Evolutionary conservation across 164 flowering plant species (phyloP).

Genomic region (Aristolochia fimbriata): DNA sequence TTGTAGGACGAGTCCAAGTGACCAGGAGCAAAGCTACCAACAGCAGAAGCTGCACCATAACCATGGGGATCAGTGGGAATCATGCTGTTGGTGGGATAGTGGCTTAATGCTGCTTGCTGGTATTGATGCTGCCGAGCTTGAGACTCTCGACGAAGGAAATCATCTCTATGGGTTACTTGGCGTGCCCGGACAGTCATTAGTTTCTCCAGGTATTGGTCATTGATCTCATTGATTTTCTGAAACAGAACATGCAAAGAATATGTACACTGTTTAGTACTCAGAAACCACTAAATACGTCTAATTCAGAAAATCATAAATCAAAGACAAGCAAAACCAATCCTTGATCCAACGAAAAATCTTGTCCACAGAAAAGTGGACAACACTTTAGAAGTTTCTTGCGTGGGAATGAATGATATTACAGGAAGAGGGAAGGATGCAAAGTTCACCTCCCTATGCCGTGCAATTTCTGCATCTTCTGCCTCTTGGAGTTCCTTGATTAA

Average conservation of each 20-base stretch:
- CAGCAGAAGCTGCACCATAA: constrained; percentile 20
- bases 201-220: constrained; percentile 38
- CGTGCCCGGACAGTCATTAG: constrained; percentile 33
- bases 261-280: background rate
- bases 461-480: constrained; percentile 65
- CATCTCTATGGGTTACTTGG: constrained; percentile 47
- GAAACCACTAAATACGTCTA: background rate
- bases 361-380: too few relatives aligned
- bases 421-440: background rate
- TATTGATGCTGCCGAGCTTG: constrained; percentile 32
- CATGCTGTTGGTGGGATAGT: constrained; percentile 22
- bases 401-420: background rate
- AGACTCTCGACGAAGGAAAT: constrained; percentile 46
- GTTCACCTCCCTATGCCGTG: constrained; percentile 65
- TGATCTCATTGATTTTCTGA: constrained; percentile 43
- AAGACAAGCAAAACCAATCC: background rate
- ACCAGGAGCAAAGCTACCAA: constrained; percentile 19
- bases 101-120: constrained; percentile 30
- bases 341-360: background rate
- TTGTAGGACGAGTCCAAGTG: constrained; percentile 39
- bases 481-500: constrained; percentile 53
- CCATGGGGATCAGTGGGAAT: constrained; percentile 25
- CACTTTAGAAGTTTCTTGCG: background rate
- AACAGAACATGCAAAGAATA: constrained; percentile 3
- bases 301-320: background rate